These are phyloP conservation scores for Phellopilus nigrolimitatus DNA, from an alignment of 1,284 basidiomycete species.

Conservation along the genomic window DNA sequence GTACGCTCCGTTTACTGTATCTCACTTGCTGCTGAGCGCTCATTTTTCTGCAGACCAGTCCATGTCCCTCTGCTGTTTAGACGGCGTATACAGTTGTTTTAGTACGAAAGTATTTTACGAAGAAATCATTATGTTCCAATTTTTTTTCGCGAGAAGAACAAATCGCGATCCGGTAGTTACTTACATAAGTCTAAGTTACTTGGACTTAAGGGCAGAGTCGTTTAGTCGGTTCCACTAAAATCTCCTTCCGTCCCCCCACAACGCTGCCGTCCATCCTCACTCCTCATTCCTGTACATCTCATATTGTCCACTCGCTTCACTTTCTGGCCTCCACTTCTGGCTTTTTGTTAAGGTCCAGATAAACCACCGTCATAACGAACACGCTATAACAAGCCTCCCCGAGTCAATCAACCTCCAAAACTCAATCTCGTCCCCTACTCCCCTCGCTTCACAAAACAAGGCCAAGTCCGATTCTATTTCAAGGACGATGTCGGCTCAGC, in stretches of 20 bases:
- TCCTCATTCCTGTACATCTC: slow-evolving; percentile 13
- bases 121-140: too few relatives aligned
- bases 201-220: slow-evolving; percentile 10
- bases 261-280: background rate
- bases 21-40: too few relatives aligned
- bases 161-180: too few relatives aligned
- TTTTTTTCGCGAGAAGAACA: too few relatives aligned
- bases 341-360: slow-evolving; percentile 15
- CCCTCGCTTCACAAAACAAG: slow-evolving; percentile 8
- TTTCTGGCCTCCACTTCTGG: background rate
- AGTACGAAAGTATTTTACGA: too few relatives aligned
- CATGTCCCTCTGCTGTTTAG: slow-evolving; percentile 4
- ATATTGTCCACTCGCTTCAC: slow-evolving; percentile 15
- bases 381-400: slow-evolving; percentile 9
- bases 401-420: slow-evolving; percentile 11
- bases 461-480: slow-evolving; percentile 3
- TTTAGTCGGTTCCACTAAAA: background rate
- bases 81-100: background rate
- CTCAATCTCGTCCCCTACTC: slow-evolving; percentile 10
- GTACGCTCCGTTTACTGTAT: too few relatives aligned
- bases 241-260: slow-evolving; percentile 2
- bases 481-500: slow-evolving; percentile 44
- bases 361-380: slow-evolving; percentile 10
- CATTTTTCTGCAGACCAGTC: background rate
- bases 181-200: too few relatives aligned